phyloP scores from a whole-genome alignment of 2,329 filamentous ascomycete genomes.

The Mycosphaerella arachidis region DNA sequence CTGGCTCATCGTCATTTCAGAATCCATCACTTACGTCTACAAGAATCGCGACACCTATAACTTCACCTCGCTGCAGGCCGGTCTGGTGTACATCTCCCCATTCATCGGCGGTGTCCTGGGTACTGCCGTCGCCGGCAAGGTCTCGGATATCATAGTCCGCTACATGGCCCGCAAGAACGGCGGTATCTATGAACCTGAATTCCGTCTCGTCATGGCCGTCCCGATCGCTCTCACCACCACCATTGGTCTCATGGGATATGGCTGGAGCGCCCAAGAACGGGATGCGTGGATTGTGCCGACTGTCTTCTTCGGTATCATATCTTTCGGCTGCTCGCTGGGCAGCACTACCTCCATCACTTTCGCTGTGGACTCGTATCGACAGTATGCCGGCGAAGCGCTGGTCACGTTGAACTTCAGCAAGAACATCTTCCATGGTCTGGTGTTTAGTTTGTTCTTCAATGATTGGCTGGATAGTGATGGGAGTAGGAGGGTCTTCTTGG shows the following conservation, averaged over 20 bases:
- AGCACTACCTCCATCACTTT: slow-evolving; percentile 92
- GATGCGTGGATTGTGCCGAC: slow-evolving; percentile 90
- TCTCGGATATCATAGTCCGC: slow-evolving; percentile 79
- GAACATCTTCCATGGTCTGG: slow-evolving; percentile 84
- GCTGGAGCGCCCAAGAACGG: slow-evolving; percentile 75
- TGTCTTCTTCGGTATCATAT: slow-evolving; percentile 85
- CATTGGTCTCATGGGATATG: slow-evolving; percentile 88
- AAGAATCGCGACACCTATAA: slow-evolving; percentile 65
- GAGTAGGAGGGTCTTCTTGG: slow-evolving; percentile 72
- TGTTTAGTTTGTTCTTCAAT: slow-evolving; percentile 85
- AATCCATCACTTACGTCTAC: slow-evolving; percentile 78
- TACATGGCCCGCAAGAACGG: slow-evolving; percentile 79
- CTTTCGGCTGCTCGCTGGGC: slow-evolving; percentile 85
- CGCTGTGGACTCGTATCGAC: slow-evolving; percentile 85
- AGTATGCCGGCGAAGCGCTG: slow-evolving; percentile 89
- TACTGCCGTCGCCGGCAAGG: slow-evolving; percentile 83
- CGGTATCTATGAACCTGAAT: slow-evolving; percentile 94
- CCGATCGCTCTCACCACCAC: slow-evolving; percentile 75
- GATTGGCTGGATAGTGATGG: slow-evolving; percentile 75
- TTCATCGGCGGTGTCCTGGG: slow-evolving; percentile 85
- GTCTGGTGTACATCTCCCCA: slow-evolving; percentile 82
- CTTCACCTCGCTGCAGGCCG: slow-evolving; percentile 75
- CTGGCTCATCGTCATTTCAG: slow-evolving; percentile 92
- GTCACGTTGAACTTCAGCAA: slow-evolving; percentile 94
- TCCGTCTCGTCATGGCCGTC: slow-evolving; percentile 79